Evolutionary conservation across 768 basidiomycete genomes (phyloP), one percentile per base, ranked within the genome.

Genomic region (Pisolithus sp.): DNA sequence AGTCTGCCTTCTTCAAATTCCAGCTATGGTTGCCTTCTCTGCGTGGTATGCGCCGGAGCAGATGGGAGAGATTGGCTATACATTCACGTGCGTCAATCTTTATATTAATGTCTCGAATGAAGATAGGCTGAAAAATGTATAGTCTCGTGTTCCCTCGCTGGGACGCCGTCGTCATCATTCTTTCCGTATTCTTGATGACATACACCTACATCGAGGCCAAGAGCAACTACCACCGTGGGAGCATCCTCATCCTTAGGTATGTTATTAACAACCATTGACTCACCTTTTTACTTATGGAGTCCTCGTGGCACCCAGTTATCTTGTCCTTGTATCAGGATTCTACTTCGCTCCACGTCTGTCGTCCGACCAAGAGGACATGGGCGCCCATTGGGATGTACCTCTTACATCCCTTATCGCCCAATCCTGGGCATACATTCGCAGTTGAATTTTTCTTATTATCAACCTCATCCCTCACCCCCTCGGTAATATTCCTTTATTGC

Each of bases 131-230:
- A 37, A 50, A 7, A 58, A 36, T 31, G 30, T 54, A 2, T 62
- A 98, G 93, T 20, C 80, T 99, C 50, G 93, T 98, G 53, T 96
- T 99, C 79, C 96, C 96, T 0, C 83, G 93, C 58, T 99, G 95
- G 95, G 96, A 99, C 64, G 92, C 93, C 46, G 83, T 98, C 59
- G 87, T 85, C 24, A 86, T 98, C 63, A 88, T 98, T 58, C 78
- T 99, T 42, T 91, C 93, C 0, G 93, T 99, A 73, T 99, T 98
- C 78, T 70, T 98, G 56, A 82, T 99, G 78, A 98, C 96, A 0
- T 99, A 99, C 68, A 95, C 93, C 4, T 98, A 96, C 66, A 96
- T 98, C 61, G 96, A 99, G 71, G 93, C 93, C n/a, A 93, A 87
- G 74, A 89, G 89, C 60, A 98, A 98, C 70, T 99, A 99, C 67